phyloP scores from a whole-genome alignment of 2,329 filamentous ascomycete species.

The Aspergillus sp. region DNA sequence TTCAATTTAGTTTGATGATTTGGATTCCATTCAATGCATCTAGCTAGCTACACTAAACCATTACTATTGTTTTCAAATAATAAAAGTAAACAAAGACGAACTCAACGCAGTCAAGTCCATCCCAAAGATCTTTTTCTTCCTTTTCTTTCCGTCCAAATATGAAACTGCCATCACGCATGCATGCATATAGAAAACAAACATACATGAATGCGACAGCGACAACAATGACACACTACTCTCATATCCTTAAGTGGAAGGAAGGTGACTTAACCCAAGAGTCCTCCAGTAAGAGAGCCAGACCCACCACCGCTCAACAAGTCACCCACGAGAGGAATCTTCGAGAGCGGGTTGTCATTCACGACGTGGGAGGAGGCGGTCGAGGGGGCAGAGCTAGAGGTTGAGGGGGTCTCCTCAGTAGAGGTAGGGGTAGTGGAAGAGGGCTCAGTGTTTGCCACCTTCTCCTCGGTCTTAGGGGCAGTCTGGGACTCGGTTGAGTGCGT shows the following conservation, averaged over 20 bases:
- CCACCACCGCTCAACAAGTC: constrained; percentile 19
- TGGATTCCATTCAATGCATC: neutral
- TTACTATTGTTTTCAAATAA: neutral
- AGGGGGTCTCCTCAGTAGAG: neutral
- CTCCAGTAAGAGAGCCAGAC: neutral
- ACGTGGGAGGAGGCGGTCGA: neutral
- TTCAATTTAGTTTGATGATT: too few species aligned
- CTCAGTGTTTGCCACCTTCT: neutral
- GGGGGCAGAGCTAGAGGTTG: neutral
- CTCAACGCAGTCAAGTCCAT: neutral
- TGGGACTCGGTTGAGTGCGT: neutral
- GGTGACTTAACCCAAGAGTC: neutral
- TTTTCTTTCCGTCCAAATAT: neutral
- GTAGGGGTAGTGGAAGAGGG: neutral
- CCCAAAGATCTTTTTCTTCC: neutral
- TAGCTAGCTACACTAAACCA: neutral
- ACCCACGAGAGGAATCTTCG: constrained; percentile 29
- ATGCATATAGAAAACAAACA: neutral
- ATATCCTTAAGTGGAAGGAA: too few species aligned
- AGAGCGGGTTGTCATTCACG: constrained; percentile 19
- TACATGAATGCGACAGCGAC: neutral
- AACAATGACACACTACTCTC: neutral
- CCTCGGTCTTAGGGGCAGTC: neutral
- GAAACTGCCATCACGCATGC: neutral
- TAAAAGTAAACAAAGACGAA: neutral